Conservation (phyloP, 2,329 filamentous ascomycete species). For the Fusarium sp. region DNA sequence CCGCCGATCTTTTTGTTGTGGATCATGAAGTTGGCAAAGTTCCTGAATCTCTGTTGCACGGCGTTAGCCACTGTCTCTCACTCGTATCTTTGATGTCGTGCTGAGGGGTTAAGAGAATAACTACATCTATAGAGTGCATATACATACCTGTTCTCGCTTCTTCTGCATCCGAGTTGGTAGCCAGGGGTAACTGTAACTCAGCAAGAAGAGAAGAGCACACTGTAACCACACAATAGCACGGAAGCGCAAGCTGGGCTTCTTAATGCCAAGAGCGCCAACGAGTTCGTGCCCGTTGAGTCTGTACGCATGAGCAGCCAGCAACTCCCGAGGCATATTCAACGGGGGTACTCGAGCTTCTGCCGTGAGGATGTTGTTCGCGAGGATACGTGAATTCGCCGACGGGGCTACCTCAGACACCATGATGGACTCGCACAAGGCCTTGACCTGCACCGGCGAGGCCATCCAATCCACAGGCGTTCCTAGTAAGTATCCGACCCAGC, state of each 20-base stretch:
- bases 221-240: conserved; percentile 70
- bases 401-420: conserved; percentile 74
- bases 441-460: conserved; percentile 64
- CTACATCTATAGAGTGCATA: neutral
- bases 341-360: conserved; percentile 74
- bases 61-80: conserved; percentile 21
- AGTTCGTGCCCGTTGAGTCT: conserved; percentile 77
- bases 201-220: conserved; percentile 71
- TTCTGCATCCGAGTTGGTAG: conserved; percentile 53
- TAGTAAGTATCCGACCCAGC: conserved; percentile 77
- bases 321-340: conserved; percentile 70
- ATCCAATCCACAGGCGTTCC: conserved; percentile 74
- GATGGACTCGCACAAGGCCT: conserved; percentile 74
- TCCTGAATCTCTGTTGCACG: conserved; percentile 42
- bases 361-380: conserved; percentile 81
- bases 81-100: neutral
- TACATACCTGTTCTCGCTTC: conserved; percentile 47
- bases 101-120: neutral
- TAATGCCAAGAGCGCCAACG: conserved; percentile 67
- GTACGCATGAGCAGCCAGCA: conserved; percentile 74
- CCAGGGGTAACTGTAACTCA: conserved; percentile 59
- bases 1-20: conserved; percentile 70
- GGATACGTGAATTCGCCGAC: conserved; percentile 67
- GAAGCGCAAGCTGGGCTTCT: conserved; percentile 67
- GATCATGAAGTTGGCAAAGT: conserved; percentile 59